Evolutionary conservation across 2,329 filamentous ascomycete species (phyloP).

Genomic region (Scedosporium dehoogii): DNA sequence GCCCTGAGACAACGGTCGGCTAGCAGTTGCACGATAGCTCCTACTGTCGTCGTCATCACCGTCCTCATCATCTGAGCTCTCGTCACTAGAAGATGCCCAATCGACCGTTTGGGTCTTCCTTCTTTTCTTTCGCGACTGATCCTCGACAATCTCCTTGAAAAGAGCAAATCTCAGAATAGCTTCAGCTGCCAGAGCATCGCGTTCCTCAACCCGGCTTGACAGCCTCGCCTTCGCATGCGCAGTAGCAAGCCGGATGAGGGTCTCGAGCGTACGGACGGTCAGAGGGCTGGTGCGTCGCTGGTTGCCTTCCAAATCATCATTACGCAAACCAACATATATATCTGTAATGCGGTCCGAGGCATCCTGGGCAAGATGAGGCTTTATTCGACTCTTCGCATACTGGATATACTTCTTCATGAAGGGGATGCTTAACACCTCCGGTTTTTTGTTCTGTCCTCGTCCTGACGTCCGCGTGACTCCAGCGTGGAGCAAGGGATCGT

Average conservation of each 20-base stretch:
- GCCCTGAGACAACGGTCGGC: neutral
- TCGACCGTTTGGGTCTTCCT: slow-evolving; percentile 56
- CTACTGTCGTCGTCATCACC: slow-evolving; percentile 25
- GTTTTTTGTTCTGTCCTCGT: slow-evolving; percentile 62
- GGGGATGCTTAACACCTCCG: slow-evolving; percentile 86
- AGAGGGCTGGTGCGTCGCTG: slow-evolving; percentile 89
- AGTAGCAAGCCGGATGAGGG: slow-evolving; percentile 92
- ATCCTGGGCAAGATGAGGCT: slow-evolving; percentile 81
- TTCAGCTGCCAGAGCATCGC: slow-evolving; percentile 80
- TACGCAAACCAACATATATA: slow-evolving; percentile 84
- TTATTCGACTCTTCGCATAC: slow-evolving; percentile 87
- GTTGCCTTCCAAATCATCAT: slow-evolving; percentile 92
- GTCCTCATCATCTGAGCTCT: slow-evolving; percentile 51
- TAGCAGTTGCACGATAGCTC: neutral
- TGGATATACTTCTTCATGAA: slow-evolving; percentile 99
- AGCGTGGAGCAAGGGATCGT: slow-evolving; percentile 88
- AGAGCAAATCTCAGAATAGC: slow-evolving; percentile 85
- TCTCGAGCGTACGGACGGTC: slow-evolving; percentile 94
- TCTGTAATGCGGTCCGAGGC: slow-evolving; percentile 86
- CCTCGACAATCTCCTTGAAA: slow-evolving; percentile 86
- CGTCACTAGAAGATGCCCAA: slow-evolving; percentile 48
- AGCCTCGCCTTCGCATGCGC: slow-evolving; percentile 90
- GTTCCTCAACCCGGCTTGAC: slow-evolving; percentile 79
- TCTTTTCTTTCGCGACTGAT: slow-evolving; percentile 73
- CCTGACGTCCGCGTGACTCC: slow-evolving; percentile 72